Base-by-base conservation (phyloP, 257 asterid genomes). In the Paulownia fortunei region DNA sequence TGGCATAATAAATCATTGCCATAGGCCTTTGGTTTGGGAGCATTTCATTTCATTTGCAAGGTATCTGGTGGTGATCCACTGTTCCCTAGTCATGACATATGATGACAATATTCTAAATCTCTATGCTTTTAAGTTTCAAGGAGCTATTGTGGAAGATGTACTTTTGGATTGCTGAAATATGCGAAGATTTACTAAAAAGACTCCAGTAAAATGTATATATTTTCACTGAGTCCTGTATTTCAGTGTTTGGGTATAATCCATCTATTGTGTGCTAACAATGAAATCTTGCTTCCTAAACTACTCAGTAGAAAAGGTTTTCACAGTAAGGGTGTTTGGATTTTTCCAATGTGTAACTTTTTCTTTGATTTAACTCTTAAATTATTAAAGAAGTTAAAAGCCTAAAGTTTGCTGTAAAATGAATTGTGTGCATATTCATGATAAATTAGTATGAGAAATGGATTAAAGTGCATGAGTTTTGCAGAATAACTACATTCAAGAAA, bases 11-110 rank as follows among this genome's bases (percentile, higher is more conserved):
- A 58, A 27, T 72, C 52, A 39, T 34, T 86, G 97, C 91, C 97
- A 92, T 94, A 94, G 97, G 98, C 97, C 98, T 92, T 88, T 88
- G 97, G 96, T 94, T 63, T 61, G 95, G 97, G 95, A 84, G 44
- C 86, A 77, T 89, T 87, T 88, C 83, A 34, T 58, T 72, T 85
- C 84, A 69, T 80, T 62, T 77, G 32, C 84, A 76, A 6, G 36
- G 91, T 49, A 78, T 21, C 21, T 82, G 74, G 79, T 63, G 39
- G 64, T 46, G 18, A 32, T 67, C 78, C 60, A 0, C 66, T 61
- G 24, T 58, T 47, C 36, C 52, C 13, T 34, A 12, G 47, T 27
- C 37, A 13, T 11, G 30, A 8, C 26, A 10, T 55, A 6, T 46
- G 34, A 18, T 47, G 3, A 27, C 0, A 47, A 0, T 32, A 4